Base-by-base conservation (phyloP, 768 basidiomycete genomes). In the Panus rudis region DNA sequence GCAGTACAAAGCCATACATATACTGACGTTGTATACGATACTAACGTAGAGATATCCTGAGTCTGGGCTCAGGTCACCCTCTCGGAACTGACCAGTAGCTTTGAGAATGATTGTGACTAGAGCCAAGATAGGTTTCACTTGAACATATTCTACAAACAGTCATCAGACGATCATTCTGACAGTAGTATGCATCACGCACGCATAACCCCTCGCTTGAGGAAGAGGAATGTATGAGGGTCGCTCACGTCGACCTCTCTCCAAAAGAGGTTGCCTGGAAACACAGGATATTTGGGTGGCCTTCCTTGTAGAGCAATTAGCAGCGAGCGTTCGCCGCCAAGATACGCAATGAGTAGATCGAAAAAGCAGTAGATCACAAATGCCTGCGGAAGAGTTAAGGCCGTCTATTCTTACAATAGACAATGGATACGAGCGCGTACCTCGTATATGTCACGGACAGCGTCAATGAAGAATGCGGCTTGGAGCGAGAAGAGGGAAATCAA, bases 321-420 rank as follows among this genome's bases (percentile, higher is more conserved):
- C 0, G 90, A 92, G 16, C 96, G 76, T 57, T 98, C 93, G 38
- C 94, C 96, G 27, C 96, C 96, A 6, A 90, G 76, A 60, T 89
- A 91, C 43, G 79, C 81, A 2, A 90, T 68, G 32, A 92, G 75
- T 16, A 92, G 75, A 11, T 78, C 72, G 60, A 92, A 92, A 69
- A 92, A 93, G 57, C 86, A 90, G 62, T 93, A 94, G 43, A 94
- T 93, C 12, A 93, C 89, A 60, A 92, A 94, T 2, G 91, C 91
- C 89, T 92, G 42, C 3, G 19, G 24, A 25, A 6, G 13, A 42
- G 20, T 16, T 13, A 16, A 41, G 21, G 38, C 22, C 19, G 7
- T 2, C n/a, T 12, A 12, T 12, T 35, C 21, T 28, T 38, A 22
- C n/a, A 26, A 39, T 17, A 31, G 27, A 20, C 14, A 37, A 13